Evolutionary conservation across 352 stramenopile species (phyloP).

Genomic region (Detonula confervacea): DNA sequence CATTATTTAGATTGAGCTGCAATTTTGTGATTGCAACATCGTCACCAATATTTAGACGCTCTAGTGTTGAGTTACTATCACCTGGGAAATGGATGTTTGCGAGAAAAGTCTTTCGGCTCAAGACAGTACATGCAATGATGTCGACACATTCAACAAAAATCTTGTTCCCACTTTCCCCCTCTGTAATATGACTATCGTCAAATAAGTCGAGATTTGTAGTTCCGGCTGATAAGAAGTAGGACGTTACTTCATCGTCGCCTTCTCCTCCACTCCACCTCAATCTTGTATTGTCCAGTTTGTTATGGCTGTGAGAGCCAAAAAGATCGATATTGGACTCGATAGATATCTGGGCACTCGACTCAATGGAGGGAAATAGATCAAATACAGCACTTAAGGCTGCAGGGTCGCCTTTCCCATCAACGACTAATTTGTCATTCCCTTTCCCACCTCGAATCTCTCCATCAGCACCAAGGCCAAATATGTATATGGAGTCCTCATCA

Average conservation of each 20-base stretch:
- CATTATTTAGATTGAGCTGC: constrained; percentile 30
- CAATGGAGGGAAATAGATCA: too few relatives aligned
- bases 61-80: constrained; percentile 17
- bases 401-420: constrained; percentile 18
- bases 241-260: constrained; percentile 24
- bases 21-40: constrained; percentile 28
- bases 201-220: constrained; percentile 14
- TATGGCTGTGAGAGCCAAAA: background rate
- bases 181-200: constrained; percentile 12
- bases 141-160: constrained; percentile 27
- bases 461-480: constrained; percentile 25
- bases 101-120: constrained; percentile 33
- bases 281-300: constrained; percentile 17
- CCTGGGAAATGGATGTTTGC: constrained; percentile 38
- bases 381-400: background rate
- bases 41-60: constrained; percentile 40
- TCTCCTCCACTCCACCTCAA: constrained; percentile 21
- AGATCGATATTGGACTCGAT: too few relatives aligned
- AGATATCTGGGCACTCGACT: too few relatives aligned
- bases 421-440: constrained; percentile 13
- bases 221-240: constrained; percentile 24
- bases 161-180: constrained; percentile 22
- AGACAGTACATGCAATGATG: constrained; percentile 26
- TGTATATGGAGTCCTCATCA: constrained; percentile 14
- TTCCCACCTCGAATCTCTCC: constrained; percentile 11